phyloP scores from a whole-genome alignment of 257 asterid genomes.

The Eucommia ulmoides region DNA sequence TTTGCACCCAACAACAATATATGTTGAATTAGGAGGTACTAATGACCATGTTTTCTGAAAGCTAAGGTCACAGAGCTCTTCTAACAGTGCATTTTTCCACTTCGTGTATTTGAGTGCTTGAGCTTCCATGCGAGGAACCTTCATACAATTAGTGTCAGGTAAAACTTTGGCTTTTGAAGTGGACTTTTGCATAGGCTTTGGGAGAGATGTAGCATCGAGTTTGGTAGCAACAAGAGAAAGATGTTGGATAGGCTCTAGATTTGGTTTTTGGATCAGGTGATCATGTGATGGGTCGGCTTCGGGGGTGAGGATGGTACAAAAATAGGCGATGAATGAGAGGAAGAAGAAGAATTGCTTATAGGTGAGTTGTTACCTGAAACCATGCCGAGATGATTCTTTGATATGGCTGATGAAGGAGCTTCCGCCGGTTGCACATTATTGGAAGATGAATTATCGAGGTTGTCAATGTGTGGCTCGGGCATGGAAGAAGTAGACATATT shows the following conservation, averaged over 20 bases:
- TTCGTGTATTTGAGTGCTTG: background rate
- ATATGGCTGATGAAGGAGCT: background rate
- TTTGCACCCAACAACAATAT: background rate
- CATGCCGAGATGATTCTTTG: background rate
- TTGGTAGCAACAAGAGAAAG: background rate
- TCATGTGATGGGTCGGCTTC: background rate
- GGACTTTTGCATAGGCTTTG: background rate
- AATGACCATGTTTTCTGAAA: background rate
- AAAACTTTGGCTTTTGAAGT: background rate
- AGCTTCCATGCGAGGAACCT: too few species aligned
- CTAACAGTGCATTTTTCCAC: background rate
- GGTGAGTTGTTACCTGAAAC: background rate
- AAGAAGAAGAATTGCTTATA: background rate
- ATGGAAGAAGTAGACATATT: too few species aligned
- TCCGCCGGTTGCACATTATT: too few species aligned
- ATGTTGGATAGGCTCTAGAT: background rate
- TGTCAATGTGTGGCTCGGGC: background rate
- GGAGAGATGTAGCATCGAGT: background rate
- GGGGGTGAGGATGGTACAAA: background rate
- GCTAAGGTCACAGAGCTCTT: background rate
- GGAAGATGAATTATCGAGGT: background rate
- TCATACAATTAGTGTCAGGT: background rate
- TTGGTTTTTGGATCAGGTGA: background rate
- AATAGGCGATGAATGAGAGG: background rate
- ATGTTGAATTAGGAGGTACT: background rate